A percentile compares a stretch with the other conserved stretches of the same genome.
phyloP scores from a whole-genome alignment of 2,329 filamentous ascomycete genomes.

The Sporothrix luriei region DNA sequence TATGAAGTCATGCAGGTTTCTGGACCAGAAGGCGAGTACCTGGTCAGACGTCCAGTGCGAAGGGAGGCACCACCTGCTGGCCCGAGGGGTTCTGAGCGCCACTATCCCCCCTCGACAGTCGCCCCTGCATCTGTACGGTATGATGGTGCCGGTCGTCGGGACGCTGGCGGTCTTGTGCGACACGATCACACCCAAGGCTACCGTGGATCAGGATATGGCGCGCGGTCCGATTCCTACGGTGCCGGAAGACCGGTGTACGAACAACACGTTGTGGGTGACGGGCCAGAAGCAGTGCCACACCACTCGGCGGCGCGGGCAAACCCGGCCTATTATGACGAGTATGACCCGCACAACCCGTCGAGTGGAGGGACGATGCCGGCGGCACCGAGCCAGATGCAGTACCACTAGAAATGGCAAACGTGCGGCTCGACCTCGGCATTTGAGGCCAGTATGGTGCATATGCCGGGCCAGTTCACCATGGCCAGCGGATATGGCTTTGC shows the following conservation, averaged over 20 bases:
- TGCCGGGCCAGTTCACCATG: background rate
- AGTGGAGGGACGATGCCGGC: conserved; percentile 16
- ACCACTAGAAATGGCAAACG: conserved; percentile 29
- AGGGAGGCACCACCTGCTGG: conserved; percentile 30
- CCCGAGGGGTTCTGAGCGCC: background rate
- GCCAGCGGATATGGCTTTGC: background rate
- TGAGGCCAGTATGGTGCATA: background rate
- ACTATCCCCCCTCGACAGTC: conserved; percentile 27
- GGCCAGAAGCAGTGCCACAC: background rate
- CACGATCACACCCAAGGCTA: background rate
- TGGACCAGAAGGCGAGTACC: conserved; percentile 51
- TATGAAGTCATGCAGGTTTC: conserved; percentile 53
- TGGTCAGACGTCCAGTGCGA: conserved; percentile 47
- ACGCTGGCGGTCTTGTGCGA: background rate
- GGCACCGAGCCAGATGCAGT: conserved; percentile 27
- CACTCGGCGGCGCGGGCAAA: conserved; percentile 19
- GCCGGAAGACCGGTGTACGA: background rate
- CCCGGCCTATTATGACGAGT: conserved; percentile 46
- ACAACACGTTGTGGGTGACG: background rate
- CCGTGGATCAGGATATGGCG: background rate
- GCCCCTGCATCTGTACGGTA: background rate
- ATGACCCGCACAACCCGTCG: conserved; percentile 46
- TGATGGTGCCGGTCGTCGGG: background rate
- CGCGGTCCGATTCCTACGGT: background rate
- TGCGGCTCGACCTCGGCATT: too few relatives aligned